phyloP scores from a whole-genome alignment of 2,329 filamentous ascomycete genomes.

The Lecanicillium sp. region DNA sequence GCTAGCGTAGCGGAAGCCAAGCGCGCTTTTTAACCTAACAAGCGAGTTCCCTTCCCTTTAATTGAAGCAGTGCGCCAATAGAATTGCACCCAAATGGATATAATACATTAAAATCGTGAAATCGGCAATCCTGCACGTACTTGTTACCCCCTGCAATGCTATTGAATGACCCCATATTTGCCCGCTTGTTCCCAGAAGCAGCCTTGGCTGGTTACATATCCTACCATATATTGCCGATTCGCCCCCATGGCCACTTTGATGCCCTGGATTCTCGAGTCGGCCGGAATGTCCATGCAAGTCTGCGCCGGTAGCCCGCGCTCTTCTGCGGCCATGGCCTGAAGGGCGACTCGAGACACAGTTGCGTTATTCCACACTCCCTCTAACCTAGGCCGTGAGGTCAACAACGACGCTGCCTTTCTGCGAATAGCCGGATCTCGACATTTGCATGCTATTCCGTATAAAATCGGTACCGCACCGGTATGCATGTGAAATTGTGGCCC shows the following conservation, averaged over 20 bases:
- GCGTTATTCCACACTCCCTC: constrained; percentile 8
- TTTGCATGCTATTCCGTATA: constrained; percentile 7
- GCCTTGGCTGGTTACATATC: neutral
- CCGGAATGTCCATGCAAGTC: constrained; percentile 6
- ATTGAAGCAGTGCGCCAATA: too few relatives aligned
- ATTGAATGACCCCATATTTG: neutral
- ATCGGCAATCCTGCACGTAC: too few relatives aligned
- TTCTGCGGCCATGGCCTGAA: constrained; percentile 4
- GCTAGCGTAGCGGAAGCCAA: too few relatives aligned
- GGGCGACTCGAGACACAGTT: constrained; percentile 1
- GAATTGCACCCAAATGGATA: too few relatives aligned
- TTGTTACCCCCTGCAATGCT: too few relatives aligned
- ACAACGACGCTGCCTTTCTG: constrained; percentile 1
- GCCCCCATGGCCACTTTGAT: constrained; percentile 1
- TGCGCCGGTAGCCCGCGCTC: neutral
- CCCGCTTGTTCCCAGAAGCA: constrained; percentile 7
- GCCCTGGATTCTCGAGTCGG: constrained; percentile 3
- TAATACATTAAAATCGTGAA: too few relatives aligned
- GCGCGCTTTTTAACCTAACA: too few relatives aligned
- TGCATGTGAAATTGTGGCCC: constrained; percentile 8
- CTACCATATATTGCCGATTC: constrained; percentile 4
- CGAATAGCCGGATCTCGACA: constrained; percentile 5
- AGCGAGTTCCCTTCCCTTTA: too few relatives aligned
- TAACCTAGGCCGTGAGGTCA: constrained; percentile 2
- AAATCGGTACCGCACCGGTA: constrained; percentile 2